Evolutionary conservation across 371 early-diverging fungal species (phyloP), one percentile per base, ranked within the genome.

Genomic region (Mortierella sp.): DNA sequence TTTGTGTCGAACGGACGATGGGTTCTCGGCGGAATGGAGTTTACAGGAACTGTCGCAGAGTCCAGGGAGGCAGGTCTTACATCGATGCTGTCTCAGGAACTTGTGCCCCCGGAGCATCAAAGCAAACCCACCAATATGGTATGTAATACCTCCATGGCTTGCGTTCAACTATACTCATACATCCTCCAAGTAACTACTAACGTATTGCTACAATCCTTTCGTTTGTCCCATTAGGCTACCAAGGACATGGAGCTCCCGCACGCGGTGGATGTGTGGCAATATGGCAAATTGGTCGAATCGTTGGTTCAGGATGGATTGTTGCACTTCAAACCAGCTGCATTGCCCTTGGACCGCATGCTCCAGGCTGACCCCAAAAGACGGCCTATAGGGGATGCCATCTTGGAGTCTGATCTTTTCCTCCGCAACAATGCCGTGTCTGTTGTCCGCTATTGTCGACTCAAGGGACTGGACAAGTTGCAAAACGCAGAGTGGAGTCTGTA

Each of bases 1-100:
- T 83, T 83, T 73, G 83, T 83, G 13, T 74, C 79, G 22, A 75
- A 83, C 37, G 83, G 83, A 11, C 83, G 79, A 47, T 83, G 83
- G 83, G 83, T 83, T 8, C 71, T 83, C 11, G 79, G 78, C 11
- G 79, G 79, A 31, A 83, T 83, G 83, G 83, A 82, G 22, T 72
- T 82, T 34, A 82, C 83, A 58, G 83, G 78, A 71, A 74, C 83
- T 9, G 78, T 69, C 1, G 73, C 68, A 50, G 83, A 82, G 45
- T 74, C 73, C 4, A 64, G 48, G 31, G 75, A 74, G 16, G 22
- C 61, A 4, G 78, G 83, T 22, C 63, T 78, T 9, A 78, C 76
- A 7, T 77, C 78, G 13, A 43, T 78, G 3, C 50, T 78, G 40
- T 71, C 83, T 9, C 66, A 77, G 47, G 83, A 82, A 43, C 53